Evolutionary conservation across 1,284 basidiomycete species (phyloP).

Genomic region (Cystobasidium slooffiae): DNA sequence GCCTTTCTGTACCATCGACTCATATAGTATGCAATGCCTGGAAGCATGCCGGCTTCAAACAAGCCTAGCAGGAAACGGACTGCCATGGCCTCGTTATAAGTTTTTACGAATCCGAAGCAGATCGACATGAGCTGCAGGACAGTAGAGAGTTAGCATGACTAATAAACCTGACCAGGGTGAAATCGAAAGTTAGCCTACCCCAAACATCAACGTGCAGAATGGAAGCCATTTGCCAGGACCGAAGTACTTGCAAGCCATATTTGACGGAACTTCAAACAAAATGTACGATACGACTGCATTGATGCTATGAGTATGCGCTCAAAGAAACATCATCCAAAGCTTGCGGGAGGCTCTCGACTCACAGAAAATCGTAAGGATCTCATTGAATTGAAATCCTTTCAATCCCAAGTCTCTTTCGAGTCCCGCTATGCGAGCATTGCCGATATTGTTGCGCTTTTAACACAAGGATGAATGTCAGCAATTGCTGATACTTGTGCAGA

Average conservation of each 20-base stretch:
- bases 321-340: neutral
- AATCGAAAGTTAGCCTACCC: slow-evolving; percentile 23
- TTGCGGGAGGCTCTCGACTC: neutral
- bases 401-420: slow-evolving; percentile 64
- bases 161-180: neutral
- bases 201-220: slow-evolving; percentile 50
- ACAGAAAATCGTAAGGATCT: slow-evolving; percentile 50
- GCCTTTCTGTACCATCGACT: slow-evolving; percentile 56
- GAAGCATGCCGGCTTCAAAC: slow-evolving; percentile 51
- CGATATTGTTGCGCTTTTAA: slow-evolving; percentile 45
- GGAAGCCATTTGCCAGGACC: slow-evolving; percentile 60
- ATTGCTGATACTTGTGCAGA: neutral
- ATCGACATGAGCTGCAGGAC: slow-evolving; percentile 11
- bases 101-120: slow-evolving; percentile 14
- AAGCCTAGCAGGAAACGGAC: slow-evolving; percentile 31
- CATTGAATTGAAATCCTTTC: slow-evolving; percentile 60
- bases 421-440: slow-evolving; percentile 66
- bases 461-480: neutral
- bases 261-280: slow-evolving; percentile 65
- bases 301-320: too few relatives aligned
- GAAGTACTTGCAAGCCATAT: slow-evolving; percentile 63
- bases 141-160: neutral
- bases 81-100: neutral
- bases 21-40: slow-evolving; percentile 54
- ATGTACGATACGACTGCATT: slow-evolving; percentile 63